Conservation (phyloP, 805 yeast genomes). For the Suhomyces canberraensis region DNA sequence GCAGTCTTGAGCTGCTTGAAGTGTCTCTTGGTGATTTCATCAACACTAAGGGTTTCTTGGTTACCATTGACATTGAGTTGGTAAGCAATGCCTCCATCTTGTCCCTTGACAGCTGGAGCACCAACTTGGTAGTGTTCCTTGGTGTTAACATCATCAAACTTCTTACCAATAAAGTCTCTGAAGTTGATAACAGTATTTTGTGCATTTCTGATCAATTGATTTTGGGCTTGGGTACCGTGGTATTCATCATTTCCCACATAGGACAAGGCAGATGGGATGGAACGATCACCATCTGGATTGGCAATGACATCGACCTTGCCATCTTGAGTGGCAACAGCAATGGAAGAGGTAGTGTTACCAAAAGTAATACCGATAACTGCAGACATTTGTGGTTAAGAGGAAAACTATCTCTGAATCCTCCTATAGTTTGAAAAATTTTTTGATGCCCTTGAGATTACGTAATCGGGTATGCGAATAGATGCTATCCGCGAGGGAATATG, state of each 20-base stretch:
- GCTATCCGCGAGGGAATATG: not conserved
- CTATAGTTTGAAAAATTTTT: slow-evolving; percentile 3
- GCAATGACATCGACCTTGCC: slow-evolving; percentile 97
- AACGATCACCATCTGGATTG: slow-evolving; percentile 98
- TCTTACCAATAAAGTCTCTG: slow-evolving; percentile 86
- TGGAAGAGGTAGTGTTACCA: slow-evolving; percentile 94
- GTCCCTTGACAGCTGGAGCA: slow-evolving; percentile 55
- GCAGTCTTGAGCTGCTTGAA: slow-evolving; percentile 76
- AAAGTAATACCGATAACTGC: slow-evolving; percentile 88
- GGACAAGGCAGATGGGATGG: slow-evolving; percentile 88
- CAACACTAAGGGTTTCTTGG: slow-evolving; percentile 59
- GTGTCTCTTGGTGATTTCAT: slow-evolving; percentile 81
- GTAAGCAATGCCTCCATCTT: slow-evolving; percentile 67
- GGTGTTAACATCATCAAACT: slow-evolving; percentile 66
- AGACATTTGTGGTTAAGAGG: slow-evolving; percentile 24
- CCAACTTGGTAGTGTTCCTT: slow-evolving; percentile 52
- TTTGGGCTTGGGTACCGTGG: slow-evolving; percentile 94
- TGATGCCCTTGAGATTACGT: slow-evolving; percentile 1
- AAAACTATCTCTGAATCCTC: not conserved
- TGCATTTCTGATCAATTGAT: slow-evolving; percentile 89
- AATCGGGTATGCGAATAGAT: too few species aligned
- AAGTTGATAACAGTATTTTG: slow-evolving; percentile 82
- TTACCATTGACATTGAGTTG: slow-evolving; percentile 49
- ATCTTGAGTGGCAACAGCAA: slow-evolving; percentile 80
- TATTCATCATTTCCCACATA: slow-evolving; percentile 94